A percentile compares a stretch with the other conserved stretches of the same genome.
phyloP scores from a whole-genome alignment of 2,329 filamentous ascomycete genomes.

The Sordariomycetes sp. region DNA sequence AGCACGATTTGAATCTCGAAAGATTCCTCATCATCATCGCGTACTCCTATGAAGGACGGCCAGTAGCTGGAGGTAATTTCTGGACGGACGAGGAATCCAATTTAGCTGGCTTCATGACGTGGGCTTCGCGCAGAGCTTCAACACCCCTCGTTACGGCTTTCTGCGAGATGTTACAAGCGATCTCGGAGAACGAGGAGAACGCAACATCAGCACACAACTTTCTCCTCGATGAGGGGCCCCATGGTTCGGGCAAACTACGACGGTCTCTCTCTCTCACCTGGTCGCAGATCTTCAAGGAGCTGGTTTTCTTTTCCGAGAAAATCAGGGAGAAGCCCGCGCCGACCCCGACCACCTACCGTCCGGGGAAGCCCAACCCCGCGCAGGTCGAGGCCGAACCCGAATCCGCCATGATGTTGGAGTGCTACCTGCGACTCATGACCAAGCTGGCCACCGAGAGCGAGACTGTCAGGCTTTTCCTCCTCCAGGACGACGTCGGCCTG shows the following conservation, averaged over 20 bases:
- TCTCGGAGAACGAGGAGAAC: conserved; percentile 73
- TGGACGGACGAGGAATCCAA: conserved; percentile 92
- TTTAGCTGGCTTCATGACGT: conserved; percentile 87
- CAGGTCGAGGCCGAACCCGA: conserved; percentile 78
- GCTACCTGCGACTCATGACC: conserved; percentile 79
- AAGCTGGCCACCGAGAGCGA: conserved; percentile 70
- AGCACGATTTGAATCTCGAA: conserved; percentile 68
- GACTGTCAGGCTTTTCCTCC: conserved; percentile 61
- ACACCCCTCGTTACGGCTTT: conserved; percentile 95
- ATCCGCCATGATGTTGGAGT: conserved; percentile 92
- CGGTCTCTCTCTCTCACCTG: conserved; percentile 81
- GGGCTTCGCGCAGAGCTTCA: conserved; percentile 90
- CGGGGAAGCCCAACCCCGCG: conserved; percentile 50
- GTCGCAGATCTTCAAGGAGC: conserved; percentile 83
- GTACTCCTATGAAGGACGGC: conserved; percentile 77
- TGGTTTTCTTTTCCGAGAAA: conserved; percentile 72
- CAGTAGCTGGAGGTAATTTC: conserved; percentile 77
- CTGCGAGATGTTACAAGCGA: conserved; percentile 87
- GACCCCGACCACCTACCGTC: conserved; percentile 30
- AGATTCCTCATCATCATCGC: conserved; percentile 87
- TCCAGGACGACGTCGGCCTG: conserved; percentile 56
- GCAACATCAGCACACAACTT: conserved; percentile 83
- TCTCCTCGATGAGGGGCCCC: conserved; percentile 71
- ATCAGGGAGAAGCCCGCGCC: conserved; percentile 61
- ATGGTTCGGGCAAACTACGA: conserved; percentile 66